Conservation (phyloP, 228 moss, liverwort and hornwort species). For the Sphagnum fallax region DNA sequence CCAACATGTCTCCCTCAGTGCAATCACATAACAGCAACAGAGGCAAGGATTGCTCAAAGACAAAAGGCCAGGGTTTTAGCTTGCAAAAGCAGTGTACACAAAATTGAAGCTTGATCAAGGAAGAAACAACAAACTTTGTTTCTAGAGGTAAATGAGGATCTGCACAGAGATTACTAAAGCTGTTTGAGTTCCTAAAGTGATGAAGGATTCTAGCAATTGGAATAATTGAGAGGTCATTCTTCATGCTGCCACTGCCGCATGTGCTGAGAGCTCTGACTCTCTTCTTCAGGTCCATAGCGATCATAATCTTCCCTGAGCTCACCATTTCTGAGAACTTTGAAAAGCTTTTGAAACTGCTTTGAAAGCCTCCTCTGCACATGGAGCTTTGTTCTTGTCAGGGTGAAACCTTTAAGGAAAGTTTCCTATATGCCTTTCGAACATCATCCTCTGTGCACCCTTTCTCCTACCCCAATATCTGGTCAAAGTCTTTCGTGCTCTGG, state of each 20-base stretch:
- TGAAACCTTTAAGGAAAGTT: conserved; percentile 94
- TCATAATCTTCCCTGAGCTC: conserved; percentile 93
- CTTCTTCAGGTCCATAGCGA: conserved; percentile 70
- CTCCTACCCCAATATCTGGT: conserved; percentile 71
- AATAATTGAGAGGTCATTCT: no score
- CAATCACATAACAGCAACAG: no score
- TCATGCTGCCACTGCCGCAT: background rate
- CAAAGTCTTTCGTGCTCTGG: conserved; percentile 80
- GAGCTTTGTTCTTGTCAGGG: conserved; percentile 84
- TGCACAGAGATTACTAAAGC: no score
- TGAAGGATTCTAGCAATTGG: no score
- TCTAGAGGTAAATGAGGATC: no score
- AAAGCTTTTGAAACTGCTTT: conserved; percentile 88
- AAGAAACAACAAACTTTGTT: no score
- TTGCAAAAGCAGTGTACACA: no score
- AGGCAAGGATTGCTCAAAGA: no score
- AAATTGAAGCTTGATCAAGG: no score
- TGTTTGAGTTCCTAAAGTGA: no score
- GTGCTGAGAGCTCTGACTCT: conserved; percentile 17
- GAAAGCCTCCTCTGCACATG: conserved; percentile 92
- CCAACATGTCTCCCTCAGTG: no score
- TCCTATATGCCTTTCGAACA: conserved; percentile 84
- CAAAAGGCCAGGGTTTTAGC: no score
- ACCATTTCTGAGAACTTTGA: conserved; percentile 64
- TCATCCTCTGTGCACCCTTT: conserved; percentile 85